These are phyloP conservation scores for Candida ficus DNA, from an alignment of 805 yeast species.

Conservation along the genomic window DNA sequence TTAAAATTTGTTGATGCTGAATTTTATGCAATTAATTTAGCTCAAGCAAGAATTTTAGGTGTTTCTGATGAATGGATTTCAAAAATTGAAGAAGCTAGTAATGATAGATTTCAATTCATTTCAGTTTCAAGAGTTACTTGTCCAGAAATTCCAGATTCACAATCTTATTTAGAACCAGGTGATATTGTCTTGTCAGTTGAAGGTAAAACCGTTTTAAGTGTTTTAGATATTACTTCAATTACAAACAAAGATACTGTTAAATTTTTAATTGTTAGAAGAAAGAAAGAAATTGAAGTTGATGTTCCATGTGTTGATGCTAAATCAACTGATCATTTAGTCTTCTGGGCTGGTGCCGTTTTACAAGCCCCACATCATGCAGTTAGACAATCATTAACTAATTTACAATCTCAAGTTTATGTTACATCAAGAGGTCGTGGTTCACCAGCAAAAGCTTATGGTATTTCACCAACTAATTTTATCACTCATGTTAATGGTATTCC, in stretches of 20 bases:
- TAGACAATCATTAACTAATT: slow-evolving; percentile 68
- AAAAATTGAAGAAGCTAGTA: slow-evolving; percentile 54
- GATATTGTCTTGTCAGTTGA: slow-evolving; percentile 74
- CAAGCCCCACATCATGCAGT: slow-evolving; percentile 94
- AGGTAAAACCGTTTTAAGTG: slow-evolving; percentile 56
- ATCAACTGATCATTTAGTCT: slow-evolving; percentile 60
- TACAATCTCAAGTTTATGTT: slow-evolving; percentile 83
- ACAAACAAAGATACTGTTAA: slow-evolving; percentile 39
- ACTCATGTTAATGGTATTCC: slow-evolving; percentile 81
- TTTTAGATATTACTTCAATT: slow-evolving; percentile 47
- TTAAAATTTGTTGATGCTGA: slow-evolving; percentile 76
- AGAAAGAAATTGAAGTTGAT: slow-evolving; percentile 51
- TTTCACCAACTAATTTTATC: slow-evolving; percentile 75
- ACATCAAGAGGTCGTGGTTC: slow-evolving; percentile 73
- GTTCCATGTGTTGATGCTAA: slow-evolving; percentile 64
- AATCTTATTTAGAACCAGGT: slow-evolving; percentile 42
- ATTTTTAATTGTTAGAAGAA: slow-evolving; percentile 69
- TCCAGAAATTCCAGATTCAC: slow-evolving; percentile 30
- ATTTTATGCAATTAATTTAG: slow-evolving; percentile 59
- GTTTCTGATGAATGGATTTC: slow-evolving; percentile 81
- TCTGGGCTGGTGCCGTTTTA: slow-evolving; percentile 79
- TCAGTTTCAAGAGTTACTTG: slow-evolving; percentile 64
- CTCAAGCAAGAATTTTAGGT: slow-evolving; percentile 80
- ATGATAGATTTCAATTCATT: slow-evolving; percentile 68
- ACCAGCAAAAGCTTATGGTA: slow-evolving; percentile 79